These are phyloP conservation scores for Cutaneotrichosporon dermatis DNA, from an alignment of 1,284 basidiomycete species.

Conservation along the genomic window DNA sequence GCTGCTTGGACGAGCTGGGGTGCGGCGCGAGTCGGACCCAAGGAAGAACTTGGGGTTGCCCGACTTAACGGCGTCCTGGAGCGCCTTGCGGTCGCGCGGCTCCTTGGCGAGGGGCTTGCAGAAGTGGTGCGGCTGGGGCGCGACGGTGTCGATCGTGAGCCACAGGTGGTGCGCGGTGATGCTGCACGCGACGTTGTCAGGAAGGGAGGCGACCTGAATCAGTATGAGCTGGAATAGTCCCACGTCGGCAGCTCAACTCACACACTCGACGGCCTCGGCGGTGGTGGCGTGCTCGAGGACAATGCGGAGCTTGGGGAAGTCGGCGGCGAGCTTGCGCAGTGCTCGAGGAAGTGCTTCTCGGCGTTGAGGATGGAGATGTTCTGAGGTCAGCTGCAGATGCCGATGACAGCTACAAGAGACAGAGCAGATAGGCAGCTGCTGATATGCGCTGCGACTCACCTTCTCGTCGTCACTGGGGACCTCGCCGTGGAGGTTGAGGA, in stretches of 20 bases:
- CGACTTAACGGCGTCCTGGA: conserved; percentile 73
- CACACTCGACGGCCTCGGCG: conserved; percentile 84
- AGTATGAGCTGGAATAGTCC: background rate
- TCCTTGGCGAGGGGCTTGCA: conserved; percentile 99
- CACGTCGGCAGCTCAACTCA: conserved; percentile 12
- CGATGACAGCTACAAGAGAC: no score
- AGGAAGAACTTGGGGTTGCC: conserved; percentile 96
- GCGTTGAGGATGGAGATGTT: conserved; percentile 93
- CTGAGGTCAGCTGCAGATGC: conserved; percentile 46
- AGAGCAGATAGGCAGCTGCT: no score
- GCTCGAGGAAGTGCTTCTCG: conserved; percentile 83
- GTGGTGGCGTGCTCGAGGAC: conserved; percentile 99
- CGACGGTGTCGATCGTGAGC: conserved; percentile 95
- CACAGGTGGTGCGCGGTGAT: conserved; percentile 97
- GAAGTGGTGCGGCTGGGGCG: conserved; percentile 91
- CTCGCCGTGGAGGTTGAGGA: conserved; percentile 96
- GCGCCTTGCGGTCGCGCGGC: conserved; percentile 81
- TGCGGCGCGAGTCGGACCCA: conserved; percentile 98
- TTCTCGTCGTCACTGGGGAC: conserved; percentile 78
- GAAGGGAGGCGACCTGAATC: conserved; percentile 63
- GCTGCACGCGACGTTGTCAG: conserved; percentile 86
- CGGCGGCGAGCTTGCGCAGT: conserved; percentile 75
- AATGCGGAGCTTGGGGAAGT: conserved; percentile 90
- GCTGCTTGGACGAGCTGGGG: conserved; percentile 70
- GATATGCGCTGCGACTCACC: conserved; percentile 48